Percentiles rank a stretch among this genome's conserved stretches.
Conservation (phyloP, 345 rosid genomes). For the Brassica rapa region DNA sequence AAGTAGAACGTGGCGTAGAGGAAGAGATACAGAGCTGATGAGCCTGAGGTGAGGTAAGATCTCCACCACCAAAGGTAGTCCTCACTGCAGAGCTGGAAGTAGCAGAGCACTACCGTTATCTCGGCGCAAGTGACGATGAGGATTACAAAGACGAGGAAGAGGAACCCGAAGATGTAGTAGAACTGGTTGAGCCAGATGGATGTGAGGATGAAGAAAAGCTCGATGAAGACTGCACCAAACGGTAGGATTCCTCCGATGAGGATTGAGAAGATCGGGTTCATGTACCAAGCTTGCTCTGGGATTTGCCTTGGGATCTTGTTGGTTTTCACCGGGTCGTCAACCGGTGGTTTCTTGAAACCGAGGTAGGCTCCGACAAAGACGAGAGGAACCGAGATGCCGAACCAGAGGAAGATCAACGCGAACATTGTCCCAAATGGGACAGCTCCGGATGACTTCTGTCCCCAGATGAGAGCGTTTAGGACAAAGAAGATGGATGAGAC, state of each 20-base stretch:
- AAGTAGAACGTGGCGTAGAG: conserved; percentile 82
- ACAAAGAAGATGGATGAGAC: conserved; percentile 72
- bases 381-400: conserved; percentile 83
- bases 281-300: conserved; percentile 91
- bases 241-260: conserved; percentile 86
- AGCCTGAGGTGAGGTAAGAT: conserved; percentile 81
- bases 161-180: conserved; percentile 89
- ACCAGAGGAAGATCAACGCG: conserved; percentile 73
- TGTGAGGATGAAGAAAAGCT: conserved; percentile 85
- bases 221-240: conserved; percentile 88
- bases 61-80: conserved; percentile 96
- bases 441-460: conserved; percentile 85
- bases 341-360: conserved; percentile 75
- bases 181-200: conserved; percentile 91
- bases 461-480: conserved; percentile 79
- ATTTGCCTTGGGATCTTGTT: conserved; percentile 82
- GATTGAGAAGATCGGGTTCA: conserved; percentile 80
- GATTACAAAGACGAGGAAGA: conserved; percentile 70
- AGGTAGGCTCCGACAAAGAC: conserved; percentile 70
- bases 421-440: conserved; percentile 91
- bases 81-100: conserved; percentile 88
- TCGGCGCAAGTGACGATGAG: conserved; percentile 78
- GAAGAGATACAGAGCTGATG: conserved; percentile 76
- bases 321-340: conserved; percentile 83
- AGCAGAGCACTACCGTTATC: conserved; percentile 77